phyloP scores from a whole-genome alignment of 2,329 filamentous ascomycete genomes.

The Sporothrix luriei region DNA sequence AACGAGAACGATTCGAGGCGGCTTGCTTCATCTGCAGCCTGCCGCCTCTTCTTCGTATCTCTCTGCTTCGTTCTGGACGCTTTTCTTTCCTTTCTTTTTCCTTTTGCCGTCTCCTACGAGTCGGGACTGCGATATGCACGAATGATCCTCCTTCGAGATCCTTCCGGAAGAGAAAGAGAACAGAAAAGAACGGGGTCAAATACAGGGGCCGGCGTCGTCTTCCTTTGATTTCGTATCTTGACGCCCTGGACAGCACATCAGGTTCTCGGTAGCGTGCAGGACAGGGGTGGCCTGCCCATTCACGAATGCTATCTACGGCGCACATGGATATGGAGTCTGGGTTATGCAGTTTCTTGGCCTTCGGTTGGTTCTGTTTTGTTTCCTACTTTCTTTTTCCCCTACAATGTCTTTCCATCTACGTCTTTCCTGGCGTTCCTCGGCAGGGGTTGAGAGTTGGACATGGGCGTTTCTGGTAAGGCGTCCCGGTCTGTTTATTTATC shows the following conservation, averaged over 20 bases:
- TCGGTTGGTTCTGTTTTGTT: conserved; percentile 11
- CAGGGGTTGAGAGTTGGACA: neutral
- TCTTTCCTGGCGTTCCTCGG: conserved; percentile 4
- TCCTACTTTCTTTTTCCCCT: neutral
- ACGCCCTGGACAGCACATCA: conserved; percentile 7
- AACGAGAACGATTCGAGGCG: neutral
- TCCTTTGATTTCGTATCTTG: neutral
- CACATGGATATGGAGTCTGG: neutral
- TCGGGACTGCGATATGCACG: conserved; percentile 6
- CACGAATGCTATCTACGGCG: too few species aligned
- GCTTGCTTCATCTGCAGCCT: conserved; percentile 27
- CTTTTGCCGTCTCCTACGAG: neutral
- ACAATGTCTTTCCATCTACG: neutral
- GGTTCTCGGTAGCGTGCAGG: conserved; percentile 8
- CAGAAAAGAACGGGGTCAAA: neutral
- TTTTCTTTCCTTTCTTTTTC: neutral
- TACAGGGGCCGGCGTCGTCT: conserved; percentile 13
- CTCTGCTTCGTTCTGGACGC: neutral
- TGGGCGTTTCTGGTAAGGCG: conserved; percentile 1
- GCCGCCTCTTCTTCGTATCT: neutral
- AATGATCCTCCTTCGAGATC: neutral
- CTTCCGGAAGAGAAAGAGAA: conserved; percentile 12
- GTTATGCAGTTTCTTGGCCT: neutral
- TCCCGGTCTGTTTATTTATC: conserved; percentile 1
- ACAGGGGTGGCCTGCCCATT: neutral